Percentiles rank a stretch among this genome's conserved stretches.
Evolutionary conservation across 129 eudicot genomes (phyloP).

Genomic region (Silybum marianum): DNA sequence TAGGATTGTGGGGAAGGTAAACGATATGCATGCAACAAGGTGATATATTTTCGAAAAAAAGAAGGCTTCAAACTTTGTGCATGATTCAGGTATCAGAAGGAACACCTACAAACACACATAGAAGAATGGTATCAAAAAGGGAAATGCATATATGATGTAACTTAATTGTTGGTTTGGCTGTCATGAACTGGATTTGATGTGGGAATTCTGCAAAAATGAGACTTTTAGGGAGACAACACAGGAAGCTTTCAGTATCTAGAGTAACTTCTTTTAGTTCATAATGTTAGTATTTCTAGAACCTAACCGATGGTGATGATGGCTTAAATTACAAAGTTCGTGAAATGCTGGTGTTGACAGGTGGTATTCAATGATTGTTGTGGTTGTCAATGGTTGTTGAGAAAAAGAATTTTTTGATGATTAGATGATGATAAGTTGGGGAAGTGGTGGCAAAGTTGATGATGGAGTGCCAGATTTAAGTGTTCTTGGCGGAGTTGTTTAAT

Average conservation of each 20-base stretch:
- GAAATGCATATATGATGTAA: not conserved
- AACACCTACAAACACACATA: conserved; percentile 1
- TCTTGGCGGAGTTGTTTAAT: not conserved
- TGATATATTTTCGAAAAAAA: not conserved
- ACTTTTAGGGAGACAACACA: not conserved
- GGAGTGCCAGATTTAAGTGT: not conserved
- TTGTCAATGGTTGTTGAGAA: not conserved
- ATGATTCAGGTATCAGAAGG: not conserved
- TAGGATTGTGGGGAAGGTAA: not conserved
- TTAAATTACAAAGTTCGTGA: not conserved
- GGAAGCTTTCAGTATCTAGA: not conserved
- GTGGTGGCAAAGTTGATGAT: not conserved
- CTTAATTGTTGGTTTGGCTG: not conserved
- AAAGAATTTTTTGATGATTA: not conserved
- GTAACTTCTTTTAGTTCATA: not conserved
- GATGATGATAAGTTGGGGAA: not conserved
- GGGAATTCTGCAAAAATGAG: not conserved
- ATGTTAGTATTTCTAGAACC: not conserved
- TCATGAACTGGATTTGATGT: not conserved
- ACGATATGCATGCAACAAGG: not conserved
- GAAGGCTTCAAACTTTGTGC: not conserved
- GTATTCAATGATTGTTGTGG: not conserved
- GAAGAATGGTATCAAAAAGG: not conserved
- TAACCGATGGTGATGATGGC: not conserved
- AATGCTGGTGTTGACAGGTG: not conserved